These are phyloP conservation scores for Penicillium hordei DNA, from an alignment of 2,329 filamentous ascomycete genomes.

Conservation along the genomic window DNA sequence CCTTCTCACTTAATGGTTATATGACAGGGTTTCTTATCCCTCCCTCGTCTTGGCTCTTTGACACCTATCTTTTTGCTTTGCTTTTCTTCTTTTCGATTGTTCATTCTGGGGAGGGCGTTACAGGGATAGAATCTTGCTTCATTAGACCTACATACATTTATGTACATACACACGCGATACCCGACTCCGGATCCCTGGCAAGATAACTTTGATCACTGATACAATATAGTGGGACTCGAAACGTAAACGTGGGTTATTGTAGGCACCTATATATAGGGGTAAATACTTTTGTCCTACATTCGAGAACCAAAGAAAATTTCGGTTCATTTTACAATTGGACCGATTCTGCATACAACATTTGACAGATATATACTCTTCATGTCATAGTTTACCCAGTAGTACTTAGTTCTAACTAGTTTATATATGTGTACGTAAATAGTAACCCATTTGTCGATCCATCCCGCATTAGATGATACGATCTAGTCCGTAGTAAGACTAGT, in stretches of 20 bases:
- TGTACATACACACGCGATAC: background rate
- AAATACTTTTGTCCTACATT: background rate
- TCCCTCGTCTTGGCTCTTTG: background rate
- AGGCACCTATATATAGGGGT: background rate
- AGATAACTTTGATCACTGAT: background rate
- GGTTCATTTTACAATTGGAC: background rate
- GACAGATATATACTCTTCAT: background rate
- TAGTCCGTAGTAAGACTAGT: background rate
- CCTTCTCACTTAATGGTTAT: conserved; percentile 46
- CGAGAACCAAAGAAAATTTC: background rate
- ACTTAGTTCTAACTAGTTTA: no score
- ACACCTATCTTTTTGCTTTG: background rate
- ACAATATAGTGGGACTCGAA: background rate
- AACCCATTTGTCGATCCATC: background rate
- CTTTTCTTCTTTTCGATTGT: background rate
- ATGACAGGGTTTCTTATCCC: background rate
- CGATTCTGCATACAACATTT: background rate
- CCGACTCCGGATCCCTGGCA: background rate
- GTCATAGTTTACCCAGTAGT: no score
- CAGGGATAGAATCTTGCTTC: background rate
- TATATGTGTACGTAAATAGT: background rate
- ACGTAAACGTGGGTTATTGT: background rate
- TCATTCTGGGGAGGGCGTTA: background rate
- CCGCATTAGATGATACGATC: background rate
- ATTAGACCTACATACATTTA: background rate